Conservation (phyloP, 441 rosid genomes). For the Euphorbia corollata region DNA sequence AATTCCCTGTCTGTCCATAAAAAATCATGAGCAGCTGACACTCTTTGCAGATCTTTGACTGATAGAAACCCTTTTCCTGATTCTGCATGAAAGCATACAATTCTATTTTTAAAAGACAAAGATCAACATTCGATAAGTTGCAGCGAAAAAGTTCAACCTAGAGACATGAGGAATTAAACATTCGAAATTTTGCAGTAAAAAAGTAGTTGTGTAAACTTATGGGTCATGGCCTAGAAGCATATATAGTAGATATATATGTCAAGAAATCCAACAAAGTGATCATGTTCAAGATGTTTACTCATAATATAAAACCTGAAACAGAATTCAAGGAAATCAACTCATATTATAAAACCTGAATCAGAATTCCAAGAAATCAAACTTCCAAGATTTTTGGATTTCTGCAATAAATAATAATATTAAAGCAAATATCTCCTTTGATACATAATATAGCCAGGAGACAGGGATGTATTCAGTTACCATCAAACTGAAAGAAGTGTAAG, state of each 20-base stretch:
- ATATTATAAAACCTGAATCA: not conserved
- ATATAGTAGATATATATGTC: too few species aligned
- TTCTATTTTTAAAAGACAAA: not conserved
- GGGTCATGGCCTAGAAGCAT: not conserved
- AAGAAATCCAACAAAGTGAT: not conserved
- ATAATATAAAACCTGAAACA: not conserved
- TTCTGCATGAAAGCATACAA: slow-evolving; percentile 35
- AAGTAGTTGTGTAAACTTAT: not conserved
- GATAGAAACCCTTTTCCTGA: slow-evolving; percentile 55
- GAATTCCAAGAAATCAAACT: not conserved
- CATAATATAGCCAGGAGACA: not conserved
- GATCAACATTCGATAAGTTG: not conserved
- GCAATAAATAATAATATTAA: not conserved
- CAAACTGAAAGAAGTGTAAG: slow-evolving; percentile 67
- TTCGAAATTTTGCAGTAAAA: not conserved
- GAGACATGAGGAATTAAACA: not conserved
- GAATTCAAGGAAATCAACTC: too few species aligned
- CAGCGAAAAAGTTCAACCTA: not conserved
- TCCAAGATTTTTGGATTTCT: not conserved
- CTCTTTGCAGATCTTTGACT: slow-evolving; percentile 42
- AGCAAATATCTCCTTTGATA: not conserved
- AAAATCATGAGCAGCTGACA: slow-evolving; percentile 63
- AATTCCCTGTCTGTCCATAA: slow-evolving; percentile 62
- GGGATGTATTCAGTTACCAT: slow-evolving; percentile 40
- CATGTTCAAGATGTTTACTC: not conserved